Percentiles rank a stretch among this genome's conserved stretches.
Evolutionary conservation across 1,284 basidiomycete genomes (phyloP).

Genomic region (Caloboletus inedulis): DNA sequence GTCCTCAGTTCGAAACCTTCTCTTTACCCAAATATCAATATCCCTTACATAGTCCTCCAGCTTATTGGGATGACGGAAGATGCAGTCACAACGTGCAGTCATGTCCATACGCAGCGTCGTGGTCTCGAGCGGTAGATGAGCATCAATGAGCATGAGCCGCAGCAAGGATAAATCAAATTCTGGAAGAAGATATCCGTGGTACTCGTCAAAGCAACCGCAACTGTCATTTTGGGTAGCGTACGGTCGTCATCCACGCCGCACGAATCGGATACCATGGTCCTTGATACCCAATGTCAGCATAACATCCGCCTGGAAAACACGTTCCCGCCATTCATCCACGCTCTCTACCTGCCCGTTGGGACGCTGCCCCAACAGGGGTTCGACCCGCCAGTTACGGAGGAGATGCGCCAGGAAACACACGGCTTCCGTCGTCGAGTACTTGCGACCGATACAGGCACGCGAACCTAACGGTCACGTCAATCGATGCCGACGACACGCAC

Average conservation of each 20-base stretch:
- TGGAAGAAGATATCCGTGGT: too few species aligned
- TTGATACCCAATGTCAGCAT: not conserved
- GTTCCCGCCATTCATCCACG: not conserved
- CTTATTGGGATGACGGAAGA: too few species aligned
- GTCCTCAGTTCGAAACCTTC: too few species aligned
- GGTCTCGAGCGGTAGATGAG: too few species aligned
- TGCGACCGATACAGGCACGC: not conserved
- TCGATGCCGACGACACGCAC: not conserved
- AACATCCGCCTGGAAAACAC: not conserved
- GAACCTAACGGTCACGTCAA: not conserved
- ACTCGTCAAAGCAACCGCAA: too few species aligned
- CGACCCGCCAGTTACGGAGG: not conserved
- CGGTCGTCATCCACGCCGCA: not conserved
- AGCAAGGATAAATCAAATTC: too few species aligned
- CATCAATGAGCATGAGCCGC: too few species aligned
- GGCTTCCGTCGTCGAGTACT: constrained; percentile 2
- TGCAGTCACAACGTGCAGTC: too few species aligned
- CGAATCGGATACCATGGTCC: not conserved
- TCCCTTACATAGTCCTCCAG: too few species aligned
- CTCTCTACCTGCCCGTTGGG: not conserved
- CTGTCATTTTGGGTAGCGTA: too few species aligned
- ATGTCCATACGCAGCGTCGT: too few species aligned
- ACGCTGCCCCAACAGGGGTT: not conserved
- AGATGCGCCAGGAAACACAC: constrained; percentile 1
- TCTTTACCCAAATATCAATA: too few species aligned